Percentiles rank a stretch among this genome's conserved stretches.
These are phyloP conservation scores for Stemphylium beticola DNA, from an alignment of 2,329 filamentous ascomycete species.

Conservation along the genomic window DNA sequence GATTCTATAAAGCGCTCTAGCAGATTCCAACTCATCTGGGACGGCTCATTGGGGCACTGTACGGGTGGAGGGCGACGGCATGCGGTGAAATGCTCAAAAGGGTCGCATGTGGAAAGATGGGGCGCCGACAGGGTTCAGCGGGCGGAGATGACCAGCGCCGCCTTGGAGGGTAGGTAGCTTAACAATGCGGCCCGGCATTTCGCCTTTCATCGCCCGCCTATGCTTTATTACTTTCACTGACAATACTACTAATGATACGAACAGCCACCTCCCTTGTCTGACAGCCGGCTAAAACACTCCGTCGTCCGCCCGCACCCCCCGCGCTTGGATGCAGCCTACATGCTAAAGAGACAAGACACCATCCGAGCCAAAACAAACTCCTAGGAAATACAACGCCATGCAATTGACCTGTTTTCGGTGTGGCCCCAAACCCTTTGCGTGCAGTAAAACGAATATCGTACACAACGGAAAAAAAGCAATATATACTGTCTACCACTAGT, in stretches of 20 bases:
- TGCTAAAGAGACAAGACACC: too few relatives aligned
- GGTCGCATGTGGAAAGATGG: constrained; percentile 26
- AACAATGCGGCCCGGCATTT: constrained; percentile 2
- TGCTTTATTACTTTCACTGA: background rate
- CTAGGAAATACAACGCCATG: constrained; percentile 10
- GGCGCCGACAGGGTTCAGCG: constrained; percentile 22
- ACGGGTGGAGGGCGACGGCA: constrained; percentile 22
- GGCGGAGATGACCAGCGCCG: constrained; percentile 17
- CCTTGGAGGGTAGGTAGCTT: constrained; percentile 10
- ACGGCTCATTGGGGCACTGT: constrained; percentile 47
- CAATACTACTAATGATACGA: too few relatives aligned
- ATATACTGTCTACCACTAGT: constrained; percentile 50
- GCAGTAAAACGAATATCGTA: constrained; percentile 21
- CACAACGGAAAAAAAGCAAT: constrained; percentile 14
- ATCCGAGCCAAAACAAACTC: constrained; percentile 1
- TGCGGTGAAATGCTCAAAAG: constrained; percentile 25
- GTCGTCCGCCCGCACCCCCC: too few relatives aligned
- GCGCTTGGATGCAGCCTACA: too few relatives aligned
- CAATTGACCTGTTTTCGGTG: background rate
- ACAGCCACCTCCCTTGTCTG: too few relatives aligned
- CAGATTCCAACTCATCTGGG: constrained; percentile 74
- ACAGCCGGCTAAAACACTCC: too few relatives aligned
- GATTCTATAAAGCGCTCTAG: constrained; percentile 90
- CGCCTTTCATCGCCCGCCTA: background rate
- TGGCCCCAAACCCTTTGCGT: constrained; percentile 1